phyloP scores from a whole-genome alignment of 768 basidiomycete species.

The Tylopilus vinaceipallidus region DNA sequence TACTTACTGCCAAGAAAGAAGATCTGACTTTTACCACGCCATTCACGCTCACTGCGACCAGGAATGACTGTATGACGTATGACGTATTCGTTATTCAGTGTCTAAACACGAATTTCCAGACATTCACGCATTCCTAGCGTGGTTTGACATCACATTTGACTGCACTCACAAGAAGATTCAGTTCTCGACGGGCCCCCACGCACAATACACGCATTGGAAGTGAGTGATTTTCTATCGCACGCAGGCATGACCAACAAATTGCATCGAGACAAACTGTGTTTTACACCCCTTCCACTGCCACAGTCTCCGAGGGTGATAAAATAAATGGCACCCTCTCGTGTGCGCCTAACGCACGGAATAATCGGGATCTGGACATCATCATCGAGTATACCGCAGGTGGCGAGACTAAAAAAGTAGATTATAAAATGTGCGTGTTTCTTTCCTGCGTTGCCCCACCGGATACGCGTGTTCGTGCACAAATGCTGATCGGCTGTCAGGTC shows the following conservation, averaged over 20 bases:
- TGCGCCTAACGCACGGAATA: conserved; percentile 89
- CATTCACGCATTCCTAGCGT: conserved; percentile 96
- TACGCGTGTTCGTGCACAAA: conserved; percentile 22
- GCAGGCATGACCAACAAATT: conserved; percentile 1
- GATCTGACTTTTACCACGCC: conserved; percentile 84
- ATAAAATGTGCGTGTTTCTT: conserved; percentile 79
- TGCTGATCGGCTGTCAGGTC: conserved; percentile 77
- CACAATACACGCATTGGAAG: conserved; percentile 97
- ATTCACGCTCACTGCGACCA: conserved; percentile 77
- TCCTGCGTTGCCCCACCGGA: conserved; percentile 13
- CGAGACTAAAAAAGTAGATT: conserved; percentile 46
- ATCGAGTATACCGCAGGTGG: conserved; percentile 61
- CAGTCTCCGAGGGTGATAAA: conserved; percentile 64
- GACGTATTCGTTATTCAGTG: background rate
- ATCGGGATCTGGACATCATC: conserved; percentile 90
- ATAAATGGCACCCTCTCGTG: conserved; percentile 74
- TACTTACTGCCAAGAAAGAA: conserved; percentile 91
- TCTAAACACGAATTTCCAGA: conserved; percentile 46
- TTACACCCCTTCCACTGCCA: conserved; percentile 83
- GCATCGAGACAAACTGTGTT: conserved; percentile 87
- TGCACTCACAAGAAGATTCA: conserved; percentile 94
- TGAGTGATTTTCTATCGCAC: too few relatives aligned
- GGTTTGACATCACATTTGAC: conserved; percentile 97
- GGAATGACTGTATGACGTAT: conserved; percentile 78
- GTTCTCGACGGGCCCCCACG: conserved; percentile 97